Base-by-base conservation (phyloP, 2,329 filamentous ascomycete genomes). In the Aspergillus uvarum region DNA sequence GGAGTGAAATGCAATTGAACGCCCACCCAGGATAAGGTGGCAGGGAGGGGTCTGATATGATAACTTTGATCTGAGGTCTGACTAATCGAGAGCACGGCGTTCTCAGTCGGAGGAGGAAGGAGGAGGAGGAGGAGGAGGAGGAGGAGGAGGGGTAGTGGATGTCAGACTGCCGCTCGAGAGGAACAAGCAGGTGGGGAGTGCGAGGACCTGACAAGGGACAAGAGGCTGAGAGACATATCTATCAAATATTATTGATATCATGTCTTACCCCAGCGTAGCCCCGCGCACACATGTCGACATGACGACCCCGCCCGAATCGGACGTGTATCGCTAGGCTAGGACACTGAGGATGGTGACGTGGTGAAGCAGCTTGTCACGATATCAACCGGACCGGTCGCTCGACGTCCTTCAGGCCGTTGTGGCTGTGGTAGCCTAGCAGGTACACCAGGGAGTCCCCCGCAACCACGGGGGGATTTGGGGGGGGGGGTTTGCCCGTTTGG, bases 271-370 rank as follows among this genome's bases (percentile, higher is more conserved):
- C 50, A 63, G 53, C 47, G 51, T 47, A 29, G 67, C 70, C 70
- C 69, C 69, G 69, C 71, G 69, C 64, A 65, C 63, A 59, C 62
- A 63, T 56, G 38, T 60, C 53, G 61, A 63, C 61, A 62, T 63
- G 64, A 47, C 47, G 60, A 63, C 65, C 61, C 62, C 63, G 61
- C 62, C 63, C 64, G 63, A 63, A 29, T 54, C 59, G 51, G 61
- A 60, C 56, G 59, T 55, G 60, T 55, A 66, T 60, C 61, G 62
- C 65, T 66, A 56, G 66, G 62, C 65, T 66, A 56, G 66, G 58
- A 63, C 58, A 59, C 59, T 52, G 57, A 54, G 57, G 63, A 54
- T 58, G 63, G 67, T 74, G 72, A 74, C 71, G 72, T 72, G 70
- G 70, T 44, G 71, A 63, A 60, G 60, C 63, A 61, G 65, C 64